A percentile compares a stretch with the other conserved stretches of the same genome.
These are phyloP conservation scores for Aureobasidium sp. DNA, from an alignment of 2,329 filamentous ascomycete species.

Conservation along the genomic window DNA sequence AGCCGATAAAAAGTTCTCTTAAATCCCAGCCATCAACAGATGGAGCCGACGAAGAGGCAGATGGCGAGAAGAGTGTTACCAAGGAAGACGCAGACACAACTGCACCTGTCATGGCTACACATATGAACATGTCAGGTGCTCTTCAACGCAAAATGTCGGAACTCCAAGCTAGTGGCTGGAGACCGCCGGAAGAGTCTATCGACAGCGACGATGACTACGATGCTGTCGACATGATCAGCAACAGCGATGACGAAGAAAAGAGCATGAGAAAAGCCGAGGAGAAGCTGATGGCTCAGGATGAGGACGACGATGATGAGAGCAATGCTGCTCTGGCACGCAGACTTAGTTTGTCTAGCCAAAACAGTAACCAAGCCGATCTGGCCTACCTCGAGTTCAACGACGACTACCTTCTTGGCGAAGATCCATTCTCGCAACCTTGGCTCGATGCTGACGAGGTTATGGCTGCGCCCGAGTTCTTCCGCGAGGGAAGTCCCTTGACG, in stretches of 20 bases:
- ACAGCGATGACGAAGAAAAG: slow-evolving; percentile 24
- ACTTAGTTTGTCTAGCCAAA: slow-evolving; percentile 22
- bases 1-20: background rate
- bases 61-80: slow-evolving; percentile 12
- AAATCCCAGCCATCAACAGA: slow-evolving; percentile 5
- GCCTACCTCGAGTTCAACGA: slow-evolving; percentile 18
- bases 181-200: slow-evolving; percentile 20
- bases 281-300: slow-evolving; percentile 13
- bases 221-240: slow-evolving; percentile 27
- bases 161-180: slow-evolving; percentile 19
- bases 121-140: slow-evolving; percentile 18
- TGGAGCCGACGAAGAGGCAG: slow-evolving; percentile 9
- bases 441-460: slow-evolving; percentile 11
- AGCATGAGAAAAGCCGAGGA: slow-evolving; percentile 21
- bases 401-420: slow-evolving; percentile 8
- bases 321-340: slow-evolving; percentile 21
- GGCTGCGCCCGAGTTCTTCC: slow-evolving; percentile 10
- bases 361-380: slow-evolving; percentile 18
- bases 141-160: slow-evolving; percentile 23
- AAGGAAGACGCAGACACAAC: slow-evolving; percentile 14
- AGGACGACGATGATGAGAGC: slow-evolving; percentile 21
- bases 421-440: slow-evolving; percentile 12
- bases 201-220: slow-evolving; percentile 25
- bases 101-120: slow-evolving; percentile 12
- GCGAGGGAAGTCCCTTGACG: background rate